These are phyloP conservation scores for Fragilaria crotonensis DNA, from an alignment of 108 stramenopile genomes.

Conservation along the genomic window DNA sequence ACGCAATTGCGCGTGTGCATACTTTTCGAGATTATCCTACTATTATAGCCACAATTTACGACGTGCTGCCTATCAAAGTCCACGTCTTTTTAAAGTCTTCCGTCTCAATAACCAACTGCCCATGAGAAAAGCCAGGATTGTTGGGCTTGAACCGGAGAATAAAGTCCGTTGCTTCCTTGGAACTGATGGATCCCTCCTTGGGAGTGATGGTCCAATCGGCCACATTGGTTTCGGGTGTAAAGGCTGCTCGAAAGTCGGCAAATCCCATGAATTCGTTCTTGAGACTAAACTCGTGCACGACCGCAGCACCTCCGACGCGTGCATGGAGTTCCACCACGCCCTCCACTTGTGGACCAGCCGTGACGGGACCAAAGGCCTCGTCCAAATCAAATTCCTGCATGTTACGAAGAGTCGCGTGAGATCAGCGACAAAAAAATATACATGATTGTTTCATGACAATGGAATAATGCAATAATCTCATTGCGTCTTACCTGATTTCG, in stretches of 20 bases:
- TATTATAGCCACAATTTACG: too few relatives aligned
- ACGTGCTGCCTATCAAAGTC: constrained; percentile 49
- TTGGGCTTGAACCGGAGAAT: constrained; percentile 63
- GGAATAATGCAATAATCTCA: background rate
- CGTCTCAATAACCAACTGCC: constrained; percentile 76
- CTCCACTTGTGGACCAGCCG: constrained; percentile 39
- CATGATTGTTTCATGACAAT: background rate
- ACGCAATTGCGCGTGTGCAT: too few relatives aligned
- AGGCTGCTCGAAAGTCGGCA: constrained; percentile 82
- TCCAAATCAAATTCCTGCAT: constrained; percentile 63
- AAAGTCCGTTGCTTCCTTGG: constrained; percentile 50
- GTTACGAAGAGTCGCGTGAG: too few relatives aligned
- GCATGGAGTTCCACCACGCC: constrained; percentile 49
- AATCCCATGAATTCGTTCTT: constrained; percentile 85
- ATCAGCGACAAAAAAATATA: background rate
- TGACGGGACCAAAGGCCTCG: constrained; percentile 62
- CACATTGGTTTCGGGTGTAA: constrained; percentile 46
- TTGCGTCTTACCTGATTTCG: constrained; percentile 45
- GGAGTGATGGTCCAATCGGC: constrained; percentile 69
- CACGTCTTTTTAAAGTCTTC: constrained; percentile 87
- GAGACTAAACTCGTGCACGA: constrained; percentile 41
- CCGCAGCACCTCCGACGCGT: constrained; percentile 37
- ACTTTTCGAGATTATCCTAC: too few relatives aligned
- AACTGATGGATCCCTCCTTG: constrained; percentile 57
- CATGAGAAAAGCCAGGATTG: constrained; percentile 47